Evolutionary conservation across 352 stramenopile species (phyloP).

Genomic region (Globisporangium rhizosaccharum): DNA sequence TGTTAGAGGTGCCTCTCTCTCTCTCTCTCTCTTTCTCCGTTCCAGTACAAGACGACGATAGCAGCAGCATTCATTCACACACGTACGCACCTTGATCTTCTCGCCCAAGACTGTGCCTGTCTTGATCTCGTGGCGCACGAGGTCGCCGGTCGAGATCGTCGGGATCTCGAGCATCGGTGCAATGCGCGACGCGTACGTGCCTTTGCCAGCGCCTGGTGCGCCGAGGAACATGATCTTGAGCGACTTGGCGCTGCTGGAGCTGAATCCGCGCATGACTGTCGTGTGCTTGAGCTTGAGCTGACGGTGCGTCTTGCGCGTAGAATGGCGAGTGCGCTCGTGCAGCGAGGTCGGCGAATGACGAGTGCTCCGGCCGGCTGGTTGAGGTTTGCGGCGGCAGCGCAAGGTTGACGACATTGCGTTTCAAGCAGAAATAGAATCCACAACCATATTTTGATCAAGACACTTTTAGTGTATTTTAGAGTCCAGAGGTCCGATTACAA

Average conservation of each 20-base stretch:
- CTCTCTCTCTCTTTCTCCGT: neutral
- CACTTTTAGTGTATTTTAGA: neutral
- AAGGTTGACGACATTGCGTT: neutral
- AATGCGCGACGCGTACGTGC: conserved; percentile 86
- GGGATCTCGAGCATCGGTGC: conserved; percentile 82
- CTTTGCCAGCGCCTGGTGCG: conserved; percentile 85
- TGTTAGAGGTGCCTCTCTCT: too few relatives aligned
- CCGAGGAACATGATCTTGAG: conserved; percentile 90
- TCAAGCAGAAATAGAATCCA: neutral
- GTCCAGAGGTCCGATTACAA: neutral
- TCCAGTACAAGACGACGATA: neutral
- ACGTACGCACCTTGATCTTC: conserved; percentile 57
- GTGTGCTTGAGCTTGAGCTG: conserved; percentile 10
- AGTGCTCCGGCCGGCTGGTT: neutral
- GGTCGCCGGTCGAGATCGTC: conserved; percentile 86
- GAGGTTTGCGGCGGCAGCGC: neutral
- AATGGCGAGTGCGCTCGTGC: neutral
- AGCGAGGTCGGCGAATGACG: neutral
- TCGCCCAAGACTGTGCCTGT: conserved; percentile 56
- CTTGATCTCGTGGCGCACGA: conserved; percentile 88
- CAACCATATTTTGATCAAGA: neutral
- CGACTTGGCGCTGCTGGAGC: conserved; percentile 20
- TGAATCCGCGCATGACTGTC: conserved; percentile 12
- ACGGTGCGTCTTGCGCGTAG: neutral
- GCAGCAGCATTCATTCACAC: too few relatives aligned